Conservation (phyloP, 2,329 filamentous ascomycete species). For the Talaromyces sp. region DNA sequence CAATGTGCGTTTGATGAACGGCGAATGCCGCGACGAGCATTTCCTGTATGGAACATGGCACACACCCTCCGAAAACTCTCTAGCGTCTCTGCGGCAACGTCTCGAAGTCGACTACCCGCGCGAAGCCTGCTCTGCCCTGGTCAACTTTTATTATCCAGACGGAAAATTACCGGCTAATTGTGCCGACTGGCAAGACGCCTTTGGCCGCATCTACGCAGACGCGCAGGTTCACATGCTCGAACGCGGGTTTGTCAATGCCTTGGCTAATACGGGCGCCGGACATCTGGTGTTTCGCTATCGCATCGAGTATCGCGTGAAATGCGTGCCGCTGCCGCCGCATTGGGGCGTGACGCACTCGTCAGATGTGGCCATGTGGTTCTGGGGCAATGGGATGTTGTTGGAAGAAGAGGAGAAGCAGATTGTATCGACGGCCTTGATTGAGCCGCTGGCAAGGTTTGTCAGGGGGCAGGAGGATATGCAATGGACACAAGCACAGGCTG, state of each 20-base stretch:
- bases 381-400: constrained; percentile 45
- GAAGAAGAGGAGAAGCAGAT: constrained; percentile 41
- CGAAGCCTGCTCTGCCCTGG: constrained; percentile 39
- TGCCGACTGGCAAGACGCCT: constrained; percentile 48
- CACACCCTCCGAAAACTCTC: constrained; percentile 39
- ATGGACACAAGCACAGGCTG: constrained; percentile 19
- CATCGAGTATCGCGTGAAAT: constrained; percentile 50
- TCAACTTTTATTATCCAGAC: constrained; percentile 42
- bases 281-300: constrained; percentile 49
- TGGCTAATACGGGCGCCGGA: constrained; percentile 41
- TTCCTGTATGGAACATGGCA: constrained; percentile 49
- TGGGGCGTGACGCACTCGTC: constrained; percentile 54
- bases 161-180: constrained; percentile 35
- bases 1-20: constrained; percentile 48
- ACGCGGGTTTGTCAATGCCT: constrained; percentile 46
- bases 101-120: constrained; percentile 52
- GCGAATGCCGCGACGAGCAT: constrained; percentile 53
- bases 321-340: constrained; percentile 39
- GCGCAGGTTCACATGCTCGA: constrained; percentile 53
- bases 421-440: constrained; percentile 27
- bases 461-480: constrained; percentile 13
- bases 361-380: constrained; percentile 55
- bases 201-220: constrained; percentile 53
- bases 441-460: constrained; percentile 27
- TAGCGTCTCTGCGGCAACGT: constrained; percentile 40